Evolutionary conservation across 805 yeast species (phyloP).

Genomic region (Barnettozyma pratensis): DNA sequence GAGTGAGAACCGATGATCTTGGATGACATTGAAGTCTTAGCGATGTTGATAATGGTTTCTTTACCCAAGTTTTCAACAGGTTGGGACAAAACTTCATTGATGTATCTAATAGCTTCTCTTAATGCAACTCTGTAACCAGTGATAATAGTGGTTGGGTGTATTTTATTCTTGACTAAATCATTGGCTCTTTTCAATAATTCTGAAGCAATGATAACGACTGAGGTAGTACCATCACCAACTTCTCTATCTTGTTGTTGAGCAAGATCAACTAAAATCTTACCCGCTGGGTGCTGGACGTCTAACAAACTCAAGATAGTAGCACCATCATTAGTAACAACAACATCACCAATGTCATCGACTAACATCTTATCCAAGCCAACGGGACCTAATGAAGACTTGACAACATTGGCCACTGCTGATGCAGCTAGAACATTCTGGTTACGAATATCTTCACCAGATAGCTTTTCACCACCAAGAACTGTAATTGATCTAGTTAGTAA

Average conservation of each 20-base stretch:
- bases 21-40: constrained; percentile 95
- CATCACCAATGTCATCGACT: constrained; percentile 98
- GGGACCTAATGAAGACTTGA: constrained; percentile 94
- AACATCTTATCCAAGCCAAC: constrained; percentile 98
- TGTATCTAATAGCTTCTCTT: constrained; percentile 80
- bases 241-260: constrained; percentile 99
- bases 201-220: constrained; percentile 93
- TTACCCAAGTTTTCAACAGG: constrained; percentile 71
- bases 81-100: constrained; percentile 77
- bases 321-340: constrained; percentile 97
- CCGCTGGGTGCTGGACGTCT: constrained; percentile 99
- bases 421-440: constrained; percentile 96
- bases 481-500: constrained; percentile 8
- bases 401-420: constrained; percentile 97
- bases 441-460: constrained; percentile 94
- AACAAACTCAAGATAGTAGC: constrained; percentile 88
- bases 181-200: constrained; percentile 90
- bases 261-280: constrained; percentile 90
- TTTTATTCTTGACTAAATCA: constrained; percentile 85
- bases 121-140: constrained; percentile 94
- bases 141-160: constrained; percentile 97
- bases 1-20: constrained; percentile 94
- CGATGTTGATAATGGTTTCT: constrained; percentile 83
- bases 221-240: constrained; percentile 97
- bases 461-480: constrained; percentile 91